Evolutionary conservation across 225 moss, liverwort and hornwort species (phyloP), one percentile per base, ranked within the genome.

Genomic region (Rhytidiadelphus loreus): DNA sequence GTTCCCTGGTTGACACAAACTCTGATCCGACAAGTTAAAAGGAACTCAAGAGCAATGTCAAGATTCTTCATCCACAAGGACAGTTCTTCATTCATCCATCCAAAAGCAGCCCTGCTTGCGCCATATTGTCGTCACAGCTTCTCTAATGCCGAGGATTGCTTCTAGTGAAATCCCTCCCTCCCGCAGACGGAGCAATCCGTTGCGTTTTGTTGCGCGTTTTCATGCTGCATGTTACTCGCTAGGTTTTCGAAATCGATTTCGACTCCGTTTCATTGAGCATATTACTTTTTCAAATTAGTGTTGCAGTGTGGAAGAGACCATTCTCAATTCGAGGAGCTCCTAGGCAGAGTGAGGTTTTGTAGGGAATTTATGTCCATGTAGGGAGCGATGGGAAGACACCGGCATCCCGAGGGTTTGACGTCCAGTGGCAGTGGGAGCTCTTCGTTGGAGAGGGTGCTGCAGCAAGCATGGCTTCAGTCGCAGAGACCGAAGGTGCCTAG

Each of bases 391-490:
- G 59, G 18, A 32, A 64, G 57, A 37, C 17, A 32, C 12, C 41
- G 24, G 71, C 62, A n/a, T 37, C 29, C 35, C 33, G 82, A 83
- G 37, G 76, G 32, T 57, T 83, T 39, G 57, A 9, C 35, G 44
- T 26, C 53, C 17, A 48, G 73, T 55, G n/a, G 46, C 21, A 35
- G 73, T 53, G 44, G 82, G 53, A 80, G 85, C 65, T 89, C 75
- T 25, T 90, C 90, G 61, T 81, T 93, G 75, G 89, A 92, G 69
- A 89, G 92, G 17, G 84, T 78, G 73, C 70, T 92, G 83, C 93
- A 90, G 83, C 90, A 92, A 72, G 89, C 89, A 80, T 93, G 90
- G 92, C 85, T 92, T 63, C 82, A 90, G 83, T 87, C 89, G 63
- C 90, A 91, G 85, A 87, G 91, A 52, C 86, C 86, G 32, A 93